These are phyloP conservation scores for Primulina tabacum DNA, from an alignment of 257 asterid species.

Conservation along the genomic window DNA sequence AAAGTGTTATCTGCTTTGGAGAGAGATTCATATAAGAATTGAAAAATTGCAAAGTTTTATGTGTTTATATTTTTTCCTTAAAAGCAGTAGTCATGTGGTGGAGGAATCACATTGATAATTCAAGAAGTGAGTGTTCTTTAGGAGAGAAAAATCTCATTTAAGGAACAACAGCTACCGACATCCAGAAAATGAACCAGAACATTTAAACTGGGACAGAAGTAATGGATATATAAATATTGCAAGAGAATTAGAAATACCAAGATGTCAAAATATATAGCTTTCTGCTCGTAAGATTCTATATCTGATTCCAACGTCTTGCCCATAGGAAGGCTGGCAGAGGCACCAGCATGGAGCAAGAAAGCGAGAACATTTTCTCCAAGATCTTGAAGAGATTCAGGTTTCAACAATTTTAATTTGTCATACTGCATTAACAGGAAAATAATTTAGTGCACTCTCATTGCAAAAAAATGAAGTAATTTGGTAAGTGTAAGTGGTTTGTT, in stretches of 20 bases:
- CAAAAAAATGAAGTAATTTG: background rate
- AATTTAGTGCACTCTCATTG: background rate
- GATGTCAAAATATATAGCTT: conserved; percentile 81
- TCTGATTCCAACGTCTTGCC: conserved; percentile 42
- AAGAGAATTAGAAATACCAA: conserved; percentile 50
- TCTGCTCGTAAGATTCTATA: conserved; percentile 39
- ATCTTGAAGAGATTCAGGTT: conserved; percentile 97
- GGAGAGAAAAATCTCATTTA: background rate
- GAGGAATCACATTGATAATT: background rate
- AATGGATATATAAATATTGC: background rate
- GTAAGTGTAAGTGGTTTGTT: background rate
- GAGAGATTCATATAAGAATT: background rate
- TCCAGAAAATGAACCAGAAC: background rate
- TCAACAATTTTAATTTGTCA: conserved; percentile 75
- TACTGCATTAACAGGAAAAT: conserved; percentile 50
- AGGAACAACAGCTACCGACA: background rate
- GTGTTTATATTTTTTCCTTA: background rate
- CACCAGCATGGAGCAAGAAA: conserved; percentile 80
- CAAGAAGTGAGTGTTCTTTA: background rate
- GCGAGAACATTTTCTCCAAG: conserved; percentile 97
- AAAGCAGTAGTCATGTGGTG: background rate
- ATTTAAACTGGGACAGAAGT: background rate
- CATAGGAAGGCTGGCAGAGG: conserved; percentile 66
- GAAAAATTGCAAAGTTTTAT: background rate
- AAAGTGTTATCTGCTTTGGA: background rate